A percentile compares a stretch with the other conserved stretches of the same genome.
Evolutionary conservation across 495 filamentous ascomycete species (phyloP).

Genomic region (Aspergillus bridgeri): DNA sequence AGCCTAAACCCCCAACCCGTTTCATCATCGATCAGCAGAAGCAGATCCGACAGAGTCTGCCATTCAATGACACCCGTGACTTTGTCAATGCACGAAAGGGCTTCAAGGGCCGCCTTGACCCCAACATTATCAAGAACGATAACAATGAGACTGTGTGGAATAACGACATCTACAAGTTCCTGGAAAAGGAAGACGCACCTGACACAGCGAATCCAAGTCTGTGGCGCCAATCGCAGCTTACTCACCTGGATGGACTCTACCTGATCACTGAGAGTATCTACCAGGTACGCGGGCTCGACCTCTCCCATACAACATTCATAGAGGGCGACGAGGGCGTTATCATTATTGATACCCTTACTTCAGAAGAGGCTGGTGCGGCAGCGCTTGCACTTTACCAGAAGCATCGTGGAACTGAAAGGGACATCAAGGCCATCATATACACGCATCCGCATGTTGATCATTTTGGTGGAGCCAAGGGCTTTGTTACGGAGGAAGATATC

Average conservation of each 20-base stretch:
- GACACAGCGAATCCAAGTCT: slow-evolving; percentile 22
- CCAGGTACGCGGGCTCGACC: slow-evolving; percentile 25
- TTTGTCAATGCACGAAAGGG: slow-evolving; percentile 18
- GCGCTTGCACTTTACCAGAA: slow-evolving; percentile 20
- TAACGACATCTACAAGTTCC: slow-evolving; percentile 22
- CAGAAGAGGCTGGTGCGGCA: slow-evolving; percentile 14
- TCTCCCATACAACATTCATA: slow-evolving; percentile 26
- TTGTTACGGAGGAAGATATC: slow-evolving; percentile 11
- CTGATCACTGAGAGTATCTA: slow-evolving; percentile 24
- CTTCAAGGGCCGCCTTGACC: slow-evolving; percentile 15
- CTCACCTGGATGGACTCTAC: slow-evolving; percentile 18
- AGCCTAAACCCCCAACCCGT: too few species aligned
- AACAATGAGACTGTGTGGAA: slow-evolving; percentile 17
- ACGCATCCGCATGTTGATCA: slow-evolving; percentile 25
- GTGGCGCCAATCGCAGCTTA: slow-evolving; percentile 23
- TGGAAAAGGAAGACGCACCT: slow-evolving; percentile 16
- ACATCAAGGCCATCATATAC: slow-evolving; percentile 24
- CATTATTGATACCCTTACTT: slow-evolving; percentile 24
- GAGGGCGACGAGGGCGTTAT: slow-evolving; percentile 24
- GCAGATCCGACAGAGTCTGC: too few species aligned
- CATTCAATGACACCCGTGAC: slow-evolving; percentile 8
- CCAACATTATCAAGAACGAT: slow-evolving; percentile 11
- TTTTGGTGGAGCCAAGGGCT: slow-evolving; percentile 18
- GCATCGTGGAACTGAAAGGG: slow-evolving; percentile 15
- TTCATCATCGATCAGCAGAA: too few species aligned